Percentiles rank a stretch among this genome's conserved stretches.
These are phyloP conservation scores for Sarocladium kiliense DNA, from an alignment of 2,329 filamentous ascomycete genomes.

Conservation along the genomic window DNA sequence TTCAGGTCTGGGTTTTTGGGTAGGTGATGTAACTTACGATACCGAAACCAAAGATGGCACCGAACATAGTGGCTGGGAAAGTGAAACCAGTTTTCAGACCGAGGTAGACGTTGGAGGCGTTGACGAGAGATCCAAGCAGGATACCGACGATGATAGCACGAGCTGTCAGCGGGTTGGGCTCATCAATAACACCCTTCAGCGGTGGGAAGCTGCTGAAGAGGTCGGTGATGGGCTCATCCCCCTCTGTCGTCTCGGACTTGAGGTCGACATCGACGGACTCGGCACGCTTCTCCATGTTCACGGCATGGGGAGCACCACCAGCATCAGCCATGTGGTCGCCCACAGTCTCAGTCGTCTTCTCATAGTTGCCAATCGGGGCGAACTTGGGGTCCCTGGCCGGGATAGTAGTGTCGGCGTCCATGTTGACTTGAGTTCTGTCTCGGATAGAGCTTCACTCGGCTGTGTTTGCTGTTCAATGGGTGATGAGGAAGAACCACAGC, in stretches of 20 bases:
- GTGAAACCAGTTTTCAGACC: conserved; percentile 51
- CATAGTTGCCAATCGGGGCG: conserved; percentile 8
- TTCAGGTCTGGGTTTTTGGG: not conserved
- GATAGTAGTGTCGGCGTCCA: conserved; percentile 5
- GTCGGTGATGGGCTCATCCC: conserved; percentile 22
- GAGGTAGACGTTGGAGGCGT: conserved; percentile 58
- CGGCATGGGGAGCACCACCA: not conserved
- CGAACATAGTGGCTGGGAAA: conserved; percentile 42
- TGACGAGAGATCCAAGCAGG: conserved; percentile 53
- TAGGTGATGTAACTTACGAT: conserved; percentile 22
- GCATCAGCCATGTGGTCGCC: not conserved
- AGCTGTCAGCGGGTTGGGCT: conserved; percentile 46
- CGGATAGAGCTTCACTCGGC: not conserved
- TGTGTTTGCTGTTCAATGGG: not conserved
- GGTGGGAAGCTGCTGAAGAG: conserved; percentile 26
- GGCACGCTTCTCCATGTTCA: conserved; percentile 20
- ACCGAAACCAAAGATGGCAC: conserved; percentile 55
- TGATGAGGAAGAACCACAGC: not conserved
- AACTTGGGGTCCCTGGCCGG: conserved; percentile 8
- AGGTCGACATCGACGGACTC: conserved; percentile 19
- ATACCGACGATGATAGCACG: conserved; percentile 51
- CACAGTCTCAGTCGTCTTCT: conserved; percentile 3
- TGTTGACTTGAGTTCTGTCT: no score
- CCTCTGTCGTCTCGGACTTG: conserved; percentile 20
- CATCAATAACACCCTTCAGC: conserved; percentile 34